Evolutionary conservation across 2,329 filamentous ascomycete genomes (phyloP), one percentile per base, ranked within the genome.

Genomic region (Paecilomyces niveus): DNA sequence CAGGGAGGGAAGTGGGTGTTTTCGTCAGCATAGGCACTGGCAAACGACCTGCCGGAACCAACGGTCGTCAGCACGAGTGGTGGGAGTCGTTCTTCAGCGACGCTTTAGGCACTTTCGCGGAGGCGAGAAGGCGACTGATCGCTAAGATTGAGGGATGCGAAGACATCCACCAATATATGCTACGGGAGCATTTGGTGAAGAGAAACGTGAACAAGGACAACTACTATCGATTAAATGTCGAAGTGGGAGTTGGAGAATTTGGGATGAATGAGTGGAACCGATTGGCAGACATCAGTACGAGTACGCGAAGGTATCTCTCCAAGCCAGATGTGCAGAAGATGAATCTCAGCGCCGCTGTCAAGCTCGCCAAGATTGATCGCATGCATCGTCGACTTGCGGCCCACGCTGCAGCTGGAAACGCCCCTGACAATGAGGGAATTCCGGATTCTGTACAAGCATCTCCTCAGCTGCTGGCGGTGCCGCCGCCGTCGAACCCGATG

Each of bases 181-280:
- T 89, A 59, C 85, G 84, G 59, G 89, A 95, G 54, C 85, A 92
- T 64, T 80, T 97, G 22, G 77, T 84, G 6, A 89, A 87, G 71
- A 85, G 92, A 33, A 85, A 88, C 26, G 90, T 97, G 60, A 92
- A 89, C 66, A 83, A 85, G 55, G 92, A 97, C 59, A 90, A 95
- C 72, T 99, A 99, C 77, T 96, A 92, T 72, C 89, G 94, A 7
- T 80, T 97, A n/a, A 99, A 99, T 64, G 94, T 97, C 49, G 92
- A 97, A 70, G 87, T 96, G 15, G 94, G 93, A 1, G 92, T 97
- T 2, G 92, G 93, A 56, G 94, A 97, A 70, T 97, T 97, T 72
- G 93, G 90, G 55, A 97, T 99, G 92, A 99, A 97, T 70, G 94
- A 97, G 72, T 99, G 94, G 94, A 85, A 90, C 67, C 85, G 92